Percentiles rank a stretch among this genome's conserved stretches.
phyloP scores from a whole-genome alignment of 1,139 yeast genomes.

The Magnusiomyces ingens region DNA sequence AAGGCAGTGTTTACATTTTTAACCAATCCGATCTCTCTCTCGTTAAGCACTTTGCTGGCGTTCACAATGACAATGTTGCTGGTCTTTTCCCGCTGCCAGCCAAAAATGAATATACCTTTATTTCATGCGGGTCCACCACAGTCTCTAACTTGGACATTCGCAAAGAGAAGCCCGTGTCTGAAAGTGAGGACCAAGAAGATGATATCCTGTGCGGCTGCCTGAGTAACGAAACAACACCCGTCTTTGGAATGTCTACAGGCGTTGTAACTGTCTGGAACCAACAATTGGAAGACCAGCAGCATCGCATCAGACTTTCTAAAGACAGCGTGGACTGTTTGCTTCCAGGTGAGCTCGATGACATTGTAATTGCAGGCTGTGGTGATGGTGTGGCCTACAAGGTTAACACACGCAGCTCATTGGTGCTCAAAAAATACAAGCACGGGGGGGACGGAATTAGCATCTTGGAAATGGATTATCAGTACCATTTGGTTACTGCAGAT shows the following conservation, averaged over 20 bases:
- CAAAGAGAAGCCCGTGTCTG: constrained; percentile 46
- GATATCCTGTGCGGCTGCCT: constrained; percentile 68
- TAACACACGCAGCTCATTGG: constrained; percentile 56
- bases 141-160: constrained; percentile 74
- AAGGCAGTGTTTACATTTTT: constrained; percentile 56
- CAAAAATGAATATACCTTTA: constrained; percentile 73
- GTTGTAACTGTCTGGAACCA: constrained; percentile 86
- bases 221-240: constrained; percentile 56
- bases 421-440: constrained; percentile 63
- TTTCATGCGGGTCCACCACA: constrained; percentile 79
- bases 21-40: constrained; percentile 45
- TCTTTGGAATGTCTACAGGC: constrained; percentile 88
- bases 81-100: constrained; percentile 48
- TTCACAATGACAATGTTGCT: constrained; percentile 64
- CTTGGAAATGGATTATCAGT: constrained; percentile 73
- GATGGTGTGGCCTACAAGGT: constrained; percentile 72
- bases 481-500: constrained; percentile 72
- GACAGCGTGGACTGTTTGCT: constrained; percentile 76
- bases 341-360: constrained; percentile 67
- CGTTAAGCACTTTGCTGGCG: constrained; percentile 38
- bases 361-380: constrained; percentile 78
- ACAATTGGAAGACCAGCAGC: constrained; percentile 63
- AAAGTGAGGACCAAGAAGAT: constrained; percentile 87
- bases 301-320: constrained; percentile 65
- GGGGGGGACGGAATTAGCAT: constrained; percentile 59